These are phyloP conservation scores for Talaromyces trachyspermus DNA, from an alignment of 495 filamentous ascomycete species.

Conservation along the genomic window DNA sequence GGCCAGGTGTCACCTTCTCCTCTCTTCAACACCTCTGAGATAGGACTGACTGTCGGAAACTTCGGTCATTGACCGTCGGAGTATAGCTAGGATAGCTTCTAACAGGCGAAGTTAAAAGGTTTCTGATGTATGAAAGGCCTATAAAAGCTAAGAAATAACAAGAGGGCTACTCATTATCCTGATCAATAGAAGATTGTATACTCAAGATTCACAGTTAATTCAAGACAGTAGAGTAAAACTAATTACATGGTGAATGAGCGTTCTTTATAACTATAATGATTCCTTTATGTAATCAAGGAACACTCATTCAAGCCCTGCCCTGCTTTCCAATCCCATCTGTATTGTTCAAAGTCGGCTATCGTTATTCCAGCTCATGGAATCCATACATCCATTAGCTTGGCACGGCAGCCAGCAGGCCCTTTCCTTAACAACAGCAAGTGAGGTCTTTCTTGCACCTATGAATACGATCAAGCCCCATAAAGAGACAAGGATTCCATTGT, in stretches of 20 bases:
- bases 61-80: too few species aligned
- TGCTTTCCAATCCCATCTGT: constrained; percentile 1
- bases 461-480: constrained; percentile 1
- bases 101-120: background rate
- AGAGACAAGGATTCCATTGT: constrained; percentile 1
- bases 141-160: background rate
- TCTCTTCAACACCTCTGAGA: too few species aligned
- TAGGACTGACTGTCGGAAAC: too few species aligned
- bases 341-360: constrained; percentile 1
- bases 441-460: constrained; percentile 1
- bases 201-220: too few species aligned
- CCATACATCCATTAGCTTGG: constrained; percentile 1
- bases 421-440: constrained; percentile 1
- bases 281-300: constrained; percentile 2
- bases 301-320: background rate
- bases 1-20: too few species aligned
- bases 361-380: constrained; percentile 1
- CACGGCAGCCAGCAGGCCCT: constrained; percentile 2
- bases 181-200: too few species aligned
- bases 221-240: too few species aligned
- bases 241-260: too few species aligned
- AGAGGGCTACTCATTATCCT: background rate
- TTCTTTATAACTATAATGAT: too few species aligned
- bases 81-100: too few species aligned
- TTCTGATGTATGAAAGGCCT: background rate